Conservation (phyloP, 257 asterid species). For the Solanum pimpinellifolium region DNA sequence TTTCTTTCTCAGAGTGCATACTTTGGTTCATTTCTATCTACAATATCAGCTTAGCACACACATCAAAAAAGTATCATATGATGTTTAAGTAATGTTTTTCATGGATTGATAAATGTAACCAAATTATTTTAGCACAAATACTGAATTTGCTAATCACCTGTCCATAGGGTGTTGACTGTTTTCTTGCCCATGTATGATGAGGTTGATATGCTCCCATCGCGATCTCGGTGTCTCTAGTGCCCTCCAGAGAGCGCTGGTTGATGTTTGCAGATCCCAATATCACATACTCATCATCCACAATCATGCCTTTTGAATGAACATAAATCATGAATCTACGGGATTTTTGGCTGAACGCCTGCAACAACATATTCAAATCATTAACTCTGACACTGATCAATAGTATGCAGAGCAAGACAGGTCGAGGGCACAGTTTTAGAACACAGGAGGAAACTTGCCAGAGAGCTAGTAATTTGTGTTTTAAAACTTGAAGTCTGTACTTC, state of each 20-base stretch:
- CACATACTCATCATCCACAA: slow-evolving; percentile 87
- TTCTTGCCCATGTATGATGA: slow-evolving; percentile 76
- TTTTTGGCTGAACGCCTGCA: slow-evolving; percentile 71
- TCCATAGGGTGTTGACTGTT: slow-evolving; percentile 59
- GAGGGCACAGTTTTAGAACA: not conserved
- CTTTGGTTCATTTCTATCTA: not conserved
- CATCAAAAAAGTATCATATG: not conserved
- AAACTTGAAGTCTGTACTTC: not conserved
- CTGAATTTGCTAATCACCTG: slow-evolving; percentile 39
- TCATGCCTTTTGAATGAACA: slow-evolving; percentile 96
- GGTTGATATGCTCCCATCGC: slow-evolving; percentile 99
- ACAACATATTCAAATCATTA: not conserved
- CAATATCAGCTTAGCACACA: not conserved
- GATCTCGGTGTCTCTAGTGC: slow-evolving; percentile 86
- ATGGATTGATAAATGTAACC: not conserved
- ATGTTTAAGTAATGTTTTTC: not conserved
- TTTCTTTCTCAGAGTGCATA: not conserved
- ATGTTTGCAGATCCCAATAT: slow-evolving; percentile 90
- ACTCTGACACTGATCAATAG: not conserved
- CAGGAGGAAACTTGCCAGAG: not conserved
- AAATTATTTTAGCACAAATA: not conserved
- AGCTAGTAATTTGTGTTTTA: not conserved
- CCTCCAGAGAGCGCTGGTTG: slow-evolving; percentile 94
- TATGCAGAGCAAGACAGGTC: not conserved
- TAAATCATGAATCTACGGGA: slow-evolving; percentile 92